Evolutionary conservation across 768 basidiomycete genomes (phyloP).

Genomic region (Termitomyces sp.): DNA sequence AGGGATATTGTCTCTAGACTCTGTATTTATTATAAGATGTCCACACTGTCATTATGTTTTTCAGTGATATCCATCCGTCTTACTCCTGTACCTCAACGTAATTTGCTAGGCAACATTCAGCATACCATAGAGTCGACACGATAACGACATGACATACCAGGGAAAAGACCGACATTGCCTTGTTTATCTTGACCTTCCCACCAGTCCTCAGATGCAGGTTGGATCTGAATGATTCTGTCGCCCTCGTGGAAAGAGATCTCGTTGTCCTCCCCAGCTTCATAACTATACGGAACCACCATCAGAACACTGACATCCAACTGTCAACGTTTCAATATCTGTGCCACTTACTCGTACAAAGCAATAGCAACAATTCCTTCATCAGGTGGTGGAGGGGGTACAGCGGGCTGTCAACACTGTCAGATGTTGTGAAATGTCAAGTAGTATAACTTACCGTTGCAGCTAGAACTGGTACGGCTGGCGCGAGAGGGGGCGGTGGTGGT

Average conservation of each 20-base stretch:
- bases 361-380: slow-evolving; percentile 62
- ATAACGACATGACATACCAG: slow-evolving; percentile 43
- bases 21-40: neutral
- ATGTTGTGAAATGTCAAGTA: neutral
- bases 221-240: slow-evolving; percentile 74
- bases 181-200: slow-evolving; percentile 66
- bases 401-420: slow-evolving; percentile 26
- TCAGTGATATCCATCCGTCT: neutral
- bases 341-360: slow-evolving; percentile 67
- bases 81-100: slow-evolving; percentile 31
- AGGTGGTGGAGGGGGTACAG: slow-evolving; percentile 40
- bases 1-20: neutral
- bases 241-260: slow-evolving; percentile 85
- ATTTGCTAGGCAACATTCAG: slow-evolving; percentile 20
- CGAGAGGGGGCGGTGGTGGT: slow-evolving; percentile 47
- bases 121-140: neutral
- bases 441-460: neutral
- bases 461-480: slow-evolving; percentile 36
- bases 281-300: slow-evolving; percentile 38
- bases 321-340: neutral
- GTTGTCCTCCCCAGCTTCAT: slow-evolving; percentile 89
- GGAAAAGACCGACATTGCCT: slow-evolving; percentile 69
- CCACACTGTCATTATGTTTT: no score
- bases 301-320: neutral
- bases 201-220: slow-evolving; percentile 85